Base-by-base conservation (phyloP, 345 rosid genomes). In the Crucihimalaya himalaica region DNA sequence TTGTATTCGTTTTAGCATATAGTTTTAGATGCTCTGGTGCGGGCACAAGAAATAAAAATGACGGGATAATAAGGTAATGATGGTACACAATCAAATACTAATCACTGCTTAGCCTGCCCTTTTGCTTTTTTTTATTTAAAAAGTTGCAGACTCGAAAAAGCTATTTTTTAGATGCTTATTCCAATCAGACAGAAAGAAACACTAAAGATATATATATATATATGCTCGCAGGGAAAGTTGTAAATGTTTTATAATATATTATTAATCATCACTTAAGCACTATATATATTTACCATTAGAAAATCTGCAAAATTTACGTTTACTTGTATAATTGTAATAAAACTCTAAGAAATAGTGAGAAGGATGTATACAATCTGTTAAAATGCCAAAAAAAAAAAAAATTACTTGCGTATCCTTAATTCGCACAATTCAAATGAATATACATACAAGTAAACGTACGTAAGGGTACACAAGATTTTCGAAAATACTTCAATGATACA, bases 131-230 rank as follows among this genome's bases (percentile, higher is more conserved):
- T 73, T 64, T 2, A 34, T 23, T 37, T 10, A 2, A 16, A 31
- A 73, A 56, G 58, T 32, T 46, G 0, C 29, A 55, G 13, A 64
- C 29, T 21, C 57, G 6, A 15, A 45, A 74, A 74, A 57, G 60
- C 52, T 57, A 74, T 16, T 35, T 64, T 74, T 74, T 66, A 56
- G 78, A 66, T 74, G 78, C 78, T 74, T 74, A 74, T 74, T 74
- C 59, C 51, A 46, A 65, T 74, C 52, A 47, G 25, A 37, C 43
- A 74, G 21, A 66, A 47, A 35, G 51, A 29, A 55, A 34, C 47
- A 52, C 32, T 14, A 42, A 42, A 63, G 63, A 72, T 56, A 56
- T 21, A 66, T 34, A 66, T 66, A 72, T 56, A 56, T 34, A 66
- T 21, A 66, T 51, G 55, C 55, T 42, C 73, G 55, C 32, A 29